Base-by-base conservation (phyloP, 202 grass and related monocot species). In the Zizania palustris region DNA sequence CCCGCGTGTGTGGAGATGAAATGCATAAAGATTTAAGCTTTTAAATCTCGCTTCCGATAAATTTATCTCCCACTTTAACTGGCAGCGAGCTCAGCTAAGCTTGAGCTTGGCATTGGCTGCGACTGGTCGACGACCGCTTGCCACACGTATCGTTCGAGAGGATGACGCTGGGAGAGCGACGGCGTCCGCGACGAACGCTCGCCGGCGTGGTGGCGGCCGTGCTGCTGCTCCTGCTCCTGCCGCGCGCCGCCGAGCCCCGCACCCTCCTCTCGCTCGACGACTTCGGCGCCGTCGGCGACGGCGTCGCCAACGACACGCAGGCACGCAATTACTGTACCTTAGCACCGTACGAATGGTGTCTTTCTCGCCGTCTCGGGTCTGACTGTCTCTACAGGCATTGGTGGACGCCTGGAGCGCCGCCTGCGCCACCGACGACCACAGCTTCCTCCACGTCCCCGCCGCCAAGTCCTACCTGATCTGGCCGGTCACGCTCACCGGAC, bases 261-360 rank as follows among this genome's bases (percentile, higher is more conserved):
- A 45, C 46, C 45, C 87, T 77, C 22, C 75, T 90, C 80, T 72
- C 83, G 7, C 76, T 93, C 67, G 50, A 89, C 82, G 84, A 89
- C 45, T 93, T 89, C 59, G 90, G 90, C 71, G 90, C 84, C 60
- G 78, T 89, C 34, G 90, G 90, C 5, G 83, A 93, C 63, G 90
- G 90, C 51, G 2, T 67, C 15, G 78, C 71, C 35, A 39, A 93
- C 45, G 90, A 93, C 77, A 87, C 84, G 20, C 59, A 76, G 90
- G 90, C 42, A 45, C 54, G 0, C 39, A 15, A 1, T 20, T 12
- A 22, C 3, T 9, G 38, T 53, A 3, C 20, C 12, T 49, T 9
- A 8, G 22, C 12, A 28, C 28, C 28, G 28, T 28, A 11, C 44
- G 11, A 45, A 49, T 15, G n/a, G 7, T 53, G 14, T 14, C 49